Evolutionary conservation across 345 rosid species (phyloP).

Genomic region (Aquilaria malaccensis): DNA sequence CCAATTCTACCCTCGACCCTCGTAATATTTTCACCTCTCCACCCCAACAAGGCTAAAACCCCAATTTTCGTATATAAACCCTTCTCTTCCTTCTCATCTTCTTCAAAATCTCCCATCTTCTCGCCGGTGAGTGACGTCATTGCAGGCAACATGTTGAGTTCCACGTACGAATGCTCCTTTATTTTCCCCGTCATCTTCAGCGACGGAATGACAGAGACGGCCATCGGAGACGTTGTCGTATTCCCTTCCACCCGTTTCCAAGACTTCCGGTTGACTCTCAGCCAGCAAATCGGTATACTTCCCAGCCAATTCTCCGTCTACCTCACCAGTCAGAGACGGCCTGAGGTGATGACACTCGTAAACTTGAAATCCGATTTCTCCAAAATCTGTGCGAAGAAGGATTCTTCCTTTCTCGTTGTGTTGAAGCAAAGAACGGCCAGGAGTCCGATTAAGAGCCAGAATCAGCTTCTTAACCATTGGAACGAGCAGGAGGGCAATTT

Average conservation of each 20-base stretch:
- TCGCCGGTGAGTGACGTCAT: neutral
- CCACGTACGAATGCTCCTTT: neutral
- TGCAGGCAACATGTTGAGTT: neutral
- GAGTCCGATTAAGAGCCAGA: constrained; percentile 8
- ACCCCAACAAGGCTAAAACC: constrained; percentile 9
- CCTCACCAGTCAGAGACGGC: constrained; percentile 14
- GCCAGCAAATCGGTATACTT: constrained; percentile 31
- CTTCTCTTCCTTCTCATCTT: neutral
- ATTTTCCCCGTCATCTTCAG: constrained; percentile 29
- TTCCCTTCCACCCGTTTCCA: constrained; percentile 24
- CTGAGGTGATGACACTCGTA: constrained; percentile 19
- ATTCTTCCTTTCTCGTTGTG: constrained; percentile 26
- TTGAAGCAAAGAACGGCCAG: constrained; percentile 25
- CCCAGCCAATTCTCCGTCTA: constrained; percentile 36
- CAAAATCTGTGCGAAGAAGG: constrained; percentile 18
- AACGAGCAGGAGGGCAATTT: constrained; percentile 19
- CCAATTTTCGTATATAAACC: constrained; percentile 11
- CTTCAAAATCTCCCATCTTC: neutral
- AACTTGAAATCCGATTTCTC: constrained; percentile 31
- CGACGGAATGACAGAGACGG: constrained; percentile 40
- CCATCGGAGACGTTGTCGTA: constrained; percentile 25
- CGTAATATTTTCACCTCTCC: constrained; percentile 2
- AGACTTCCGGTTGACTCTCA: constrained; percentile 22
- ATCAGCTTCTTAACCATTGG: neutral
- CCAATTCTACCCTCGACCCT: constrained; percentile 26